Percentiles rank a stretch among this genome's conserved stretches.
These are phyloP conservation scores for Capsicum chinense DNA, from an alignment of 257 asterid species.

Conservation along the genomic window DNA sequence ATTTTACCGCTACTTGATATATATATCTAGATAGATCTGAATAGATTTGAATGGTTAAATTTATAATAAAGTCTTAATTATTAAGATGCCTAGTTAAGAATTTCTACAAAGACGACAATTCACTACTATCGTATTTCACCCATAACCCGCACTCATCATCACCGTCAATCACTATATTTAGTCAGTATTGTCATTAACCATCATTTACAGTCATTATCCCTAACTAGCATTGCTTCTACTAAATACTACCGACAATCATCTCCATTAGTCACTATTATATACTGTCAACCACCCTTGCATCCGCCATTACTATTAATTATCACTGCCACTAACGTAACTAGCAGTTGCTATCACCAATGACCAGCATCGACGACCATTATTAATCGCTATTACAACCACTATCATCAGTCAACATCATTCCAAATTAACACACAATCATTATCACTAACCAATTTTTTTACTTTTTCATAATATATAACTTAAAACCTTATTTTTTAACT, in stretches of 20 bases:
- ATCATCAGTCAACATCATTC: too few relatives aligned
- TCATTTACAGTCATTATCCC: neutral
- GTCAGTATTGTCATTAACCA: neutral
- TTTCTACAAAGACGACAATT: neutral
- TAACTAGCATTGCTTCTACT: too few relatives aligned
- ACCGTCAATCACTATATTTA: neutral
- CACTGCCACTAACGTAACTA: too few relatives aligned
- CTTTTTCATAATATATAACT: neutral
- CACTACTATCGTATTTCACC: neutral
- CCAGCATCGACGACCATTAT: neutral
- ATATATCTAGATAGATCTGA: neutral
- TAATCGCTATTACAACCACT: neutral
- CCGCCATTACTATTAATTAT: too few relatives aligned
- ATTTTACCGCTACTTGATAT: neutral
- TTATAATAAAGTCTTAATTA: neutral
- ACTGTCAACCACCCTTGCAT: too few relatives aligned
- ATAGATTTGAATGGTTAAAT: neutral
- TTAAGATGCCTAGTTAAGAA: neutral
- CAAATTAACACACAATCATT: too few relatives aligned
- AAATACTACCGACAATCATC: too few relatives aligned
- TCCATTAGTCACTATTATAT: too few relatives aligned
- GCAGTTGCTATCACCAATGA: too few relatives aligned
- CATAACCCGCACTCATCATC: neutral
- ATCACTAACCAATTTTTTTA: too few relatives aligned
- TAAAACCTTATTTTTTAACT: neutral